phyloP scores from a whole-genome alignment of 2,329 filamentous ascomycete species.

The Zymoseptoria crescenta region DNA sequence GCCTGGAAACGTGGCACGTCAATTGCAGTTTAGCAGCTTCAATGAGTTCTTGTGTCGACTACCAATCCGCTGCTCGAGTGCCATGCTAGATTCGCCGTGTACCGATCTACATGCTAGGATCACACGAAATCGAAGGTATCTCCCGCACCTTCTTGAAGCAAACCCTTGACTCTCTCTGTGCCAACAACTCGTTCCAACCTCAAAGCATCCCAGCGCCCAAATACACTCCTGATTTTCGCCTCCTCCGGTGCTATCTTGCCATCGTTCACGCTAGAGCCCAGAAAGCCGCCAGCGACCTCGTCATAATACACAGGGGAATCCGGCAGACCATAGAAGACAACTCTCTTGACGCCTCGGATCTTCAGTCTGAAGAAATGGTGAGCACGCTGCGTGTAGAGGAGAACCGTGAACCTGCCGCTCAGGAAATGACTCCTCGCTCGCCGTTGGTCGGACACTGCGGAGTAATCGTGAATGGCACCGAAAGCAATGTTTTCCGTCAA shows the following conservation, averaged over 20 bases:
- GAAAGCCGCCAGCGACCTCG: constrained; percentile 63
- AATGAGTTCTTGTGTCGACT: too few species aligned
- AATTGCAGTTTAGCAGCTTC: too few species aligned
- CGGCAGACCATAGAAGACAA: constrained; percentile 86
- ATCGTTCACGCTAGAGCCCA: constrained; percentile 48
- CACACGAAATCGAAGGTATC: constrained; percentile 95
- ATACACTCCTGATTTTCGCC: constrained; percentile 50
- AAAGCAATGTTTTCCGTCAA: constrained; percentile 56
- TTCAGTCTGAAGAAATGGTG: constrained; percentile 92
- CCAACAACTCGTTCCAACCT: constrained; percentile 85
- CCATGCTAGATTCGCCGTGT: too few species aligned
- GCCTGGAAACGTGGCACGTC: too few species aligned
- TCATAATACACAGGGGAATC: constrained; percentile 79
- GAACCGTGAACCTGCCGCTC: constrained; percentile 68
- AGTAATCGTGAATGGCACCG: constrained; percentile 83
- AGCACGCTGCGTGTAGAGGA: constrained; percentile 90
- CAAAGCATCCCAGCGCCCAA: constrained; percentile 83
- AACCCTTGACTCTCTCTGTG: constrained; percentile 67
- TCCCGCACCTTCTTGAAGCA: constrained; percentile 56
- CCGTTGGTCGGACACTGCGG: constrained; percentile 66
- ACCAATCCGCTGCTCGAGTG: too few species aligned
- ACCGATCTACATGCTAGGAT: not conserved
- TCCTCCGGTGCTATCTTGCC: constrained; percentile 49
- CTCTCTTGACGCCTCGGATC: constrained; percentile 68
- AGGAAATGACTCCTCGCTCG: constrained; percentile 83